A percentile compares a stretch with the other conserved stretches of the same genome.
Evolutionary conservation across 2,329 filamentous ascomycete genomes (phyloP).

Genomic region (Fusarium goolgardi): DNA sequence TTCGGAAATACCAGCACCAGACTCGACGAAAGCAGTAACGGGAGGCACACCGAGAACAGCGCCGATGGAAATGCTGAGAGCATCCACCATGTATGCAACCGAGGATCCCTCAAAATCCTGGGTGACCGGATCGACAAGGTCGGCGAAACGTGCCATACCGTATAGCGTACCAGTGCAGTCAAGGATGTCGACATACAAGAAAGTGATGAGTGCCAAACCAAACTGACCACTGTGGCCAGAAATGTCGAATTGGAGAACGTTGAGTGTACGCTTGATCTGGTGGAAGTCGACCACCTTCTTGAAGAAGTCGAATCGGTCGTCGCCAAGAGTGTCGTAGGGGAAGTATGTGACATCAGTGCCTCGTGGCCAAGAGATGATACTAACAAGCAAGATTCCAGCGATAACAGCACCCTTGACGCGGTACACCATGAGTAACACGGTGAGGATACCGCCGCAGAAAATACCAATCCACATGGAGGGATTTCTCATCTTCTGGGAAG

Average conservation of each 20-base stretch:
- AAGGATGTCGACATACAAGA: conserved; percentile 90
- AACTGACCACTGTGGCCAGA: conserved; percentile 78
- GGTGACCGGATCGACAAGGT: conserved; percentile 82
- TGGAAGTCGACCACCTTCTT: conserved; percentile 89
- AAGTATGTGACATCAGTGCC: conserved; percentile 82
- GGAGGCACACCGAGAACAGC: conserved; percentile 81
- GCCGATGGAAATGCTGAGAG: conserved; percentile 81
- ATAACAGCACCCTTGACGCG: conserved; percentile 90
- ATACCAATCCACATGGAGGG: conserved; percentile 90
- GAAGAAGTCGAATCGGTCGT: conserved; percentile 85
- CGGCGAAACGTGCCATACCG: conserved; percentile 87
- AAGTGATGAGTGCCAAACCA: conserved; percentile 85
- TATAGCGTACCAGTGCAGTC: conserved; percentile 89
- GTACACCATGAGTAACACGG: conserved; percentile 84
- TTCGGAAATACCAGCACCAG: conserved; percentile 89
- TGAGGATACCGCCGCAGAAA: conserved; percentile 85
- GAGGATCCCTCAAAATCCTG: conserved; percentile 90
- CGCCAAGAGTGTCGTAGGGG: conserved; percentile 75
- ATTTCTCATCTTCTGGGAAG: conserved; percentile 79
- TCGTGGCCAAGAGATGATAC: conserved; percentile 89
- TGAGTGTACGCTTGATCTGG: conserved; percentile 75
- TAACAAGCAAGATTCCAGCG: conserved; percentile 83
- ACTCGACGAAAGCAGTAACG: conserved; percentile 88
- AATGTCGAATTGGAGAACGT: conserved; percentile 80
- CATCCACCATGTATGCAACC: conserved; percentile 85